Evolutionary conservation across 495 filamentous ascomycete species (phyloP).

Genomic region (Penicillium fimorum): DNA sequence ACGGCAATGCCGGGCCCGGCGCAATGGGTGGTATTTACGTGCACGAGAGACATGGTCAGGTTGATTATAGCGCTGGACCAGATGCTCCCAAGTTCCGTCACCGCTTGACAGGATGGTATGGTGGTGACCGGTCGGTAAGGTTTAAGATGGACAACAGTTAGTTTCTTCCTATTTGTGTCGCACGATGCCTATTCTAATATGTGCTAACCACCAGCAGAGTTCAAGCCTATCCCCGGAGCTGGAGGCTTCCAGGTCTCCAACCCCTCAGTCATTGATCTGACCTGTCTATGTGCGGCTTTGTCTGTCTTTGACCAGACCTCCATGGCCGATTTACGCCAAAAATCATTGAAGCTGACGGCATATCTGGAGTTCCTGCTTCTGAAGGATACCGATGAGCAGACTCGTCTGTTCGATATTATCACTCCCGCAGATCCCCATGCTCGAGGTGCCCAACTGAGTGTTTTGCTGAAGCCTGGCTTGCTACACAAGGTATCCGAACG

Average conservation of each 20-base stretch:
- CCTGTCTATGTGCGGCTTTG: slow-evolving; percentile 68
- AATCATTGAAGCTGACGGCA: slow-evolving; percentile 70
- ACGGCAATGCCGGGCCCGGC: slow-evolving; percentile 87
- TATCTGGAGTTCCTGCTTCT: slow-evolving; percentile 74
- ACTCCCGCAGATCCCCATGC: slow-evolving; percentile 69
- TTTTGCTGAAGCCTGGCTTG: slow-evolving; percentile 65
- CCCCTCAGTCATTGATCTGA: slow-evolving; percentile 58
- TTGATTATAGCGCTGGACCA: slow-evolving; percentile 49
- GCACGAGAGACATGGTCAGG: slow-evolving; percentile 65
- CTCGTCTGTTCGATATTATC: slow-evolving; percentile 57
- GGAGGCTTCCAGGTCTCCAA: slow-evolving; percentile 62
- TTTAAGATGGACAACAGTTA: slow-evolving; percentile 75
- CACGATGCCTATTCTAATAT: neutral
- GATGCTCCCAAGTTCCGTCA: slow-evolving; percentile 48
- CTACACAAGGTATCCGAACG: slow-evolving; percentile 66
- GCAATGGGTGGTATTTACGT: slow-evolving; percentile 85
- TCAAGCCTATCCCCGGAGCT: slow-evolving; percentile 68
- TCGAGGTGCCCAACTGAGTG: slow-evolving; percentile 85
- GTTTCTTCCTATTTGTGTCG: slow-evolving; percentile 9
- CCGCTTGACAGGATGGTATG: slow-evolving; percentile 84
- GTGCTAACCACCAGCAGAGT: slow-evolving; percentile 44
- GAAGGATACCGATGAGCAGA: slow-evolving; percentile 42
- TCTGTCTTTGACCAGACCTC: slow-evolving; percentile 74
- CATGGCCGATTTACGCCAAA: slow-evolving; percentile 66
- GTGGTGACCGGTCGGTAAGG: slow-evolving; percentile 70